A percentile compares a stretch with the other conserved stretches of the same genome.
phyloP scores from a whole-genome alignment of 371 early-diverging fungal genomes.

The Actinomucor elegans region DNA sequence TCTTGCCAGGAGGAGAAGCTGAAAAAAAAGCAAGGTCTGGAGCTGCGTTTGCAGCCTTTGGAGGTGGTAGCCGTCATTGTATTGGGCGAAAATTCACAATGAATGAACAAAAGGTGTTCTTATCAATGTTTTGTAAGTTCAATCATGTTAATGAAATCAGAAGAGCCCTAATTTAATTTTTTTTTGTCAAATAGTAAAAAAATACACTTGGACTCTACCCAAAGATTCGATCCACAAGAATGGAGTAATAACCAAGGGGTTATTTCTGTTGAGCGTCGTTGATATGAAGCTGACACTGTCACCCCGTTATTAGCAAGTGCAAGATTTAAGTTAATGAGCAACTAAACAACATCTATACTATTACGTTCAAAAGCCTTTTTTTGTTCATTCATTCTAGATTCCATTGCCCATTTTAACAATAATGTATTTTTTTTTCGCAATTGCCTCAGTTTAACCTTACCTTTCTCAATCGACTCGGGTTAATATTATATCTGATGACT shows the following conservation, averaged over 20 bases:
- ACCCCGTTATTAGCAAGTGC: constrained; percentile 9
- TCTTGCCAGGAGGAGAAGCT: constrained; percentile 1
- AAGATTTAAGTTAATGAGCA: too few species aligned
- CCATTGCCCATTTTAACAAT: too few species aligned
- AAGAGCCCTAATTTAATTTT: background rate
- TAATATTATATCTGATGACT: too few species aligned
- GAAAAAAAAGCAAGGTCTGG: constrained; percentile 18
- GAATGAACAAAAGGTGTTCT: constrained; percentile 43
- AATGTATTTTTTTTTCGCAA: too few species aligned
- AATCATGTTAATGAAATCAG: background rate
- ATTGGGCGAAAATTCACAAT: constrained; percentile 45
- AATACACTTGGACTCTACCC: constrained; percentile 23
- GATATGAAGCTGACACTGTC: constrained; percentile 1
- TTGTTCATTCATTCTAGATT: too few species aligned
- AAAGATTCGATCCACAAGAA: constrained; percentile 22
- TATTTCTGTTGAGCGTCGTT: background rate
- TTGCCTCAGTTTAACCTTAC: too few species aligned
- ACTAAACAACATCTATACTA: too few species aligned
- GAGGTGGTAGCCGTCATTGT: constrained; percentile 27
- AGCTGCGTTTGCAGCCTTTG: constrained; percentile 30
- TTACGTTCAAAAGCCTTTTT: too few species aligned
- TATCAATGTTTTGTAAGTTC: constrained; percentile 37
- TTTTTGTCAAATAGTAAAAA: constrained; percentile 16
- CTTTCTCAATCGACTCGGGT: too few species aligned
- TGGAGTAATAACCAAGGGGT: background rate